Evolutionary conservation across 1,139 yeast genomes (phyloP).

Genomic region (Waltiozyma sp.): DNA sequence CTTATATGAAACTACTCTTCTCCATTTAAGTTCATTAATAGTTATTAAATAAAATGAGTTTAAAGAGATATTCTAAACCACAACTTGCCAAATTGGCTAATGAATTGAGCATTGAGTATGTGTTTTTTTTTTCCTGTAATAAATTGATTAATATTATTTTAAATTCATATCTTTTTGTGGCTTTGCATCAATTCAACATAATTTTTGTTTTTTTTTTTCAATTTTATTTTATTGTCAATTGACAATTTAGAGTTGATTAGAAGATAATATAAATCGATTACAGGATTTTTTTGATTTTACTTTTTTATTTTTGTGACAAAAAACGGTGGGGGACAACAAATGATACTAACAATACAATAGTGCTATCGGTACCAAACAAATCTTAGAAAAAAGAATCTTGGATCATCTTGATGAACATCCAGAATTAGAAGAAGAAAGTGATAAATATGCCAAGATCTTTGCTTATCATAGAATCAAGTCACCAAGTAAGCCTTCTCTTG

Average conservation of each 20-base stretch:
- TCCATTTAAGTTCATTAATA: too few species aligned
- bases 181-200: too few species aligned
- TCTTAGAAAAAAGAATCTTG: conserved; percentile 19
- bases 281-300: too few species aligned
- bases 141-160: too few species aligned
- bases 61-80: conserved; percentile 24
- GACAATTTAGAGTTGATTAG: too few species aligned
- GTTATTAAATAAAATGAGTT: conserved; percentile 16
- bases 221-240: too few species aligned
- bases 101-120: conserved; percentile 24
- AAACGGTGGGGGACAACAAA: too few species aligned
- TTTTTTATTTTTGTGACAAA: too few species aligned
- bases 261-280: too few species aligned
- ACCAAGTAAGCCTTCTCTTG: conserved; percentile 14
- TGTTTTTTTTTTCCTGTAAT: conserved; percentile 14
- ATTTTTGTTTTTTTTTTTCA: too few species aligned
- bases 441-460: conserved; percentile 16
- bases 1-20: too few species aligned
- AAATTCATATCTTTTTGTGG: conserved; percentile 14
- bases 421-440: conserved; percentile 19
- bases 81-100: conserved; percentile 25
- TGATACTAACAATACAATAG: conserved; percentile 8
- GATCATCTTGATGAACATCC: conserved; percentile 20
- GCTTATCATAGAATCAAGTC: conserved; percentile 17
- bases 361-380: conserved; percentile 19